These are phyloP conservation scores for Apiospora marii DNA, from an alignment of 2,329 filamentous ascomycete genomes.

Conservation along the genomic window DNA sequence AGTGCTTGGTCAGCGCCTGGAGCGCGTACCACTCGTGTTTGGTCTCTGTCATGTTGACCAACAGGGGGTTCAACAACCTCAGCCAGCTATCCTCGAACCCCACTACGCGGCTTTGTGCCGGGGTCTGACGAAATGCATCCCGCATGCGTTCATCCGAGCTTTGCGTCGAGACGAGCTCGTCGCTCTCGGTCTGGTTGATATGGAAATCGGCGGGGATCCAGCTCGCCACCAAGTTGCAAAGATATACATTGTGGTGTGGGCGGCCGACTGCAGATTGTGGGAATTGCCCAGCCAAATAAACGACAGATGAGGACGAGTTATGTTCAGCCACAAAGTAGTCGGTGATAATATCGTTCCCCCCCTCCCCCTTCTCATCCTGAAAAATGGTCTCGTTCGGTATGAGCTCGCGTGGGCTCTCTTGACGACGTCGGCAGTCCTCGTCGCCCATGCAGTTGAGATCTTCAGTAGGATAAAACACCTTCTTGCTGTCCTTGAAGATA, in stretches of 20 bases:
- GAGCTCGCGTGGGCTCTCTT: not conserved
- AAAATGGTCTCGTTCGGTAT: not conserved
- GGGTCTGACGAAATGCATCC: not conserved
- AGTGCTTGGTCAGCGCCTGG: not conserved
- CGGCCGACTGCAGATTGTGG: not conserved
- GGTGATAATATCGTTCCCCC: not conserved
- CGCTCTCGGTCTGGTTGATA: too few relatives aligned
- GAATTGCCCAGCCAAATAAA: not conserved
- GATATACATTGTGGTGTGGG: not conserved
- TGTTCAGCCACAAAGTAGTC: not conserved
- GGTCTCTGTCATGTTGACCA: not conserved
- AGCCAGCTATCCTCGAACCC: not conserved
- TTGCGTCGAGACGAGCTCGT: not conserved
- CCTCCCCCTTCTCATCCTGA: not conserved
- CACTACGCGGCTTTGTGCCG: not conserved
- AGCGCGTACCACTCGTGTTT: not conserved
- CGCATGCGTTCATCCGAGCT: not conserved
- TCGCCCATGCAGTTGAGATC: conserved; percentile 11
- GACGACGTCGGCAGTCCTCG: not conserved
- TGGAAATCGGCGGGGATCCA: not conserved
- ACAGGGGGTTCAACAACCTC: not conserved
- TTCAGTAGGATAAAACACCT: not conserved
- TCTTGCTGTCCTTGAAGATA: not conserved
- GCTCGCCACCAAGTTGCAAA: not conserved
- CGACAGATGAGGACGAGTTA: not conserved